Evolutionary conservation across 2,329 filamentous ascomycete species (phyloP).

Genomic region (Alternaria sp.): DNA sequence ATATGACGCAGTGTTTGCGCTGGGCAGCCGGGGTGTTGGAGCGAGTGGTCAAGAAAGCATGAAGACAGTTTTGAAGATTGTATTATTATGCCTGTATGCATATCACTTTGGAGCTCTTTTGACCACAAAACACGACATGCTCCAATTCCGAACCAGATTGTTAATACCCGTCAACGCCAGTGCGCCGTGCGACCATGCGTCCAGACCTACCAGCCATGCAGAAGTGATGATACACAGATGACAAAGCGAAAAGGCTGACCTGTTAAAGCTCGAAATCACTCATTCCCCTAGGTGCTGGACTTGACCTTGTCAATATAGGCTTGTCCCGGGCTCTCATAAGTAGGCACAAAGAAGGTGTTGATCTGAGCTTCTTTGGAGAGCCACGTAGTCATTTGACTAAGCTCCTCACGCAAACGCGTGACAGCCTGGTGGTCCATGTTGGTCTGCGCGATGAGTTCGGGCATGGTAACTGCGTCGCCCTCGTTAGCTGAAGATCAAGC

Average conservation of each 20-base stretch:
- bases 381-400: conserved; percentile 87
- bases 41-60: conserved; percentile 26
- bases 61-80: conserved; percentile 10
- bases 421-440: conserved; percentile 97
- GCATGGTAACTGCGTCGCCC: conserved; percentile 75
- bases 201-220: conserved; percentile 20
- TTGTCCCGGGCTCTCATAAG: conserved; percentile 76
- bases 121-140: not conserved
- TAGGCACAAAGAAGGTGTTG: conserved; percentile 77
- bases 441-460: conserved; percentile 93
- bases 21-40: conserved; percentile 44
- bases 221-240: conserved; percentile 22
- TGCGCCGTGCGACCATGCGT: conserved; percentile 21
- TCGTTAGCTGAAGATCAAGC: not conserved
- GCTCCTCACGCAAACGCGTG: conserved; percentile 85
- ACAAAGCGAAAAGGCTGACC: not conserved
- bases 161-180: conserved; percentile 15
- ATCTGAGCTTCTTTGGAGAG: conserved; percentile 73
- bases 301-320: conserved; percentile 76
- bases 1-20: conserved; percentile 43
- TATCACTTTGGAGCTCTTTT: not conserved
- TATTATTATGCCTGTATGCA: conserved; percentile 15
- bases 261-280: not conserved
- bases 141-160: not conserved
- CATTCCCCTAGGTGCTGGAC: conserved; percentile 33